Base-by-base conservation (phyloP, 768 basidiomycete species). In the Grammothele lineata region DNA sequence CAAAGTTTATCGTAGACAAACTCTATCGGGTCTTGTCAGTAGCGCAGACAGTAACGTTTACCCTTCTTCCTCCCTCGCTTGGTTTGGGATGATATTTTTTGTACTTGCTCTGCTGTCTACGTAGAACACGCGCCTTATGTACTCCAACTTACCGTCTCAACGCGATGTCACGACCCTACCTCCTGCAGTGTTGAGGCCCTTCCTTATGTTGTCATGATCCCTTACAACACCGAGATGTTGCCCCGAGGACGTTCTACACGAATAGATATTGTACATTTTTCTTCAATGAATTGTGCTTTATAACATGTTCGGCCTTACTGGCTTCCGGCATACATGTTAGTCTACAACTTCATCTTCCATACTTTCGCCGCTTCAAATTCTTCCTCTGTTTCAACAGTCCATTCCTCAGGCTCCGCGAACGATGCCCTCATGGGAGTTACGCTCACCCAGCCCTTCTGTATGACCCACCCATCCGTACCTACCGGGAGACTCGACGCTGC, bases 401-500 rank as follows among this genome's bases (percentile, higher is more conserved):
- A 53, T 11, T 56, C 53, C n/a, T 38, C 39, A 1, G 83, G 79
- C 60, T 91, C 87, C 8, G 78, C 87, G 58, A 90, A 92, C 47
- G 76, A 71, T 14, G 91, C 82, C 45, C 80, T 74, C 44, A 92
- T 65, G 4, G 91, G 88, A 19, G 90, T 91, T 3, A 93, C 81
- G 54, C 85, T 87, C 26, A 78, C 83, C 55, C 70, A 78, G 4
- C 84, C 87, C 48, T 80, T 72, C 47, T 72, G 68, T 25, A 93
- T 68, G 14, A 87, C 90, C 87, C 87, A 91, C 0, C 78, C 81
- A 63, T 96, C 92, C 9, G 87, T 81, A 3, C 89, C 92, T 17
- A 77, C 68, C 1, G 90, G 87, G n/a, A 92, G 66, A 15, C 62
- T 62, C 3, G 77, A 73, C 37, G 72, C 51, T 12, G 73, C 63